Evolutionary conservation across 2,329 filamentous ascomycete species (phyloP).

Genomic region (Coniella lustricola): DNA sequence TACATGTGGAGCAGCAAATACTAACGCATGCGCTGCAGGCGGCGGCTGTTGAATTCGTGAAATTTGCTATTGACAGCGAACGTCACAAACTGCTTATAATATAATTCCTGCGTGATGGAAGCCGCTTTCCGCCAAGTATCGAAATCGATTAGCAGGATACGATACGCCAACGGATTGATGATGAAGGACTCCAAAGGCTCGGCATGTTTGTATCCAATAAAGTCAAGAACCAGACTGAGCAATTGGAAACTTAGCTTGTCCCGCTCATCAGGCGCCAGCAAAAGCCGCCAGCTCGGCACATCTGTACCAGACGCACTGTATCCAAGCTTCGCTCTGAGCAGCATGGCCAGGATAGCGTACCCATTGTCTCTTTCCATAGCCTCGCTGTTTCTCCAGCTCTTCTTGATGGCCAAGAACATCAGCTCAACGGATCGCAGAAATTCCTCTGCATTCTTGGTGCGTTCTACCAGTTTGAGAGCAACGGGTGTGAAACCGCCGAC

Average conservation of each 20-base stretch:
- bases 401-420: slow-evolving; percentile 76
- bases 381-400: slow-evolving; percentile 96
- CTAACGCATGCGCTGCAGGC: slow-evolving; percentile 85
- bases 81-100: slow-evolving; percentile 84
- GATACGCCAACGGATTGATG: slow-evolving; percentile 90
- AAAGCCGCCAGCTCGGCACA: slow-evolving; percentile 31
- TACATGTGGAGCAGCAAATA: slow-evolving; percentile 17
- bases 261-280: slow-evolving; percentile 44
- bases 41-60: slow-evolving; percentile 83
- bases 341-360: slow-evolving; percentile 77
- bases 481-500: slow-evolving; percentile 86
- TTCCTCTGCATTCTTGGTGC: slow-evolving; percentile 61
- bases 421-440: slow-evolving; percentile 74
- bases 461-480: slow-evolving; percentile 76
- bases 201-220: slow-evolving; percentile 81
- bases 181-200: slow-evolving; percentile 83
- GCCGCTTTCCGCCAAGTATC: slow-evolving; percentile 86
- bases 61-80: slow-evolving; percentile 89
- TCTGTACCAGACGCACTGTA: slow-evolving; percentile 33
- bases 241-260: slow-evolving; percentile 55
- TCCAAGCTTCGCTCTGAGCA: slow-evolving; percentile 77
- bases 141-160: slow-evolving; percentile 83
- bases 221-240: slow-evolving; percentile 70
- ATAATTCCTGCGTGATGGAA: slow-evolving; percentile 71
- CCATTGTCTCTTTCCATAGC: slow-evolving; percentile 96